Base-by-base conservation (phyloP, 306 rosid species). In the Delonix regia region DNA sequence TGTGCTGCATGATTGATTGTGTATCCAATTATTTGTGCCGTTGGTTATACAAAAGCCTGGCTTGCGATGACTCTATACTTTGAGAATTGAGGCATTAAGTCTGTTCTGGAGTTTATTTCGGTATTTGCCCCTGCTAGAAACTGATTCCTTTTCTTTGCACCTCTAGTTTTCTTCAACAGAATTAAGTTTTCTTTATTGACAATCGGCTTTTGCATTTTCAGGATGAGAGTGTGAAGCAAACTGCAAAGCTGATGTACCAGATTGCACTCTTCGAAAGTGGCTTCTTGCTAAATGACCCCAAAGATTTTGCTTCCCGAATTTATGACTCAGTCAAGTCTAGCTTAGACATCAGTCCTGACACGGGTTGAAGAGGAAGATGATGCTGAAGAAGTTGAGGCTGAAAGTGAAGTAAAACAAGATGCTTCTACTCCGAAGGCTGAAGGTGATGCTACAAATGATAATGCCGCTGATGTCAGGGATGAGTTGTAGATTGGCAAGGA, bases 201-300 rank as follows among this genome's bases (percentile, higher is more conserved):
- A 8, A 28, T 72, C 3, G 42, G 24, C 7, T 74, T n/a, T n/a
- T 79, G 76, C 45, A n/a, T 36, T 72, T 78, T 44, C 91, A 96
- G 99, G 98, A 96, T 18, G 97, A 87, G 84, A 78, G 89, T n/a
- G 90, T 90, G 69, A 93, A 90, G 89, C 84, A 87, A 25, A 92
- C 96, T 9, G 98, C 97, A 24, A 91, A 93, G 67, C 91, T 96
- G 66, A 85, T 96, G 77, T 96, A 96, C 81, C 98, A 96, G 82
- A 96, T 98, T 24, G 99, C 99, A 33, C 96, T 96, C 63, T 79
- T 86, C 44, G 99, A 96, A 82, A 96, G 99, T 71, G 99, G 99
- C 47, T 96, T 96, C 86, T 38, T 81, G 66, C 88, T 90, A 10
- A 78, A 77, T 38, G 99, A 96, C 68, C 97, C 99, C 25, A 91